Conservation (phyloP, 176 grass and related monocot genomes). For the Oryza rufipogon region DNA sequence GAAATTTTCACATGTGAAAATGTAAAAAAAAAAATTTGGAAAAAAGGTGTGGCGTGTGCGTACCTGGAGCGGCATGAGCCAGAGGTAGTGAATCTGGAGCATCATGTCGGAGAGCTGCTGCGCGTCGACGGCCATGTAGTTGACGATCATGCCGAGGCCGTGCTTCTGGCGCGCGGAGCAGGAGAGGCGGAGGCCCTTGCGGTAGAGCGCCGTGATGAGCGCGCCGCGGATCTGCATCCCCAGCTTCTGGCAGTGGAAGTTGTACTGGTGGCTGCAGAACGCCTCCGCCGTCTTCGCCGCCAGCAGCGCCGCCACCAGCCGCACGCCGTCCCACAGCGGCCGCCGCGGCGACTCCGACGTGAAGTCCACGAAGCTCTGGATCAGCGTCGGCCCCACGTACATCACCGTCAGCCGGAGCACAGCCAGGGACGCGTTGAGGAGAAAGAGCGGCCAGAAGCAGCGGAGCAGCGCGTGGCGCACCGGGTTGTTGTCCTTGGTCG, state of each 20-base stretch:
- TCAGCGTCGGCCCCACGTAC: slow-evolving; percentile 86
- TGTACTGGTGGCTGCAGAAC: slow-evolving; percentile 87
- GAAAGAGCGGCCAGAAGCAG: slow-evolving; percentile 77
- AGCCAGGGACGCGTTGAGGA: slow-evolving; percentile 64
- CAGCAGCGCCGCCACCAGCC: slow-evolving; percentile 66
- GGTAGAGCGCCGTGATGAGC: slow-evolving; percentile 87
- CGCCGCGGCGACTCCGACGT: slow-evolving; percentile 22
- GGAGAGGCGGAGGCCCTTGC: slow-evolving; percentile 78
- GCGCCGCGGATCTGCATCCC: slow-evolving; percentile 90
- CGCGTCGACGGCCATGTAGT: slow-evolving; percentile 99
- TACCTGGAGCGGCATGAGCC: slow-evolving; percentile 98
- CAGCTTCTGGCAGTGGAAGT: slow-evolving; percentile 97
- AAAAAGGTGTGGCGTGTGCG: neutral
- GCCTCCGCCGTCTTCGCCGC: slow-evolving; percentile 78
- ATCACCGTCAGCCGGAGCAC: slow-evolving; percentile 69
- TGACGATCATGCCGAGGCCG: slow-evolving; percentile 93
- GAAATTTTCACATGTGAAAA: no score
- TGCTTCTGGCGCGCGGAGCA: slow-evolving; percentile 77
- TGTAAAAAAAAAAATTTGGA: neutral
- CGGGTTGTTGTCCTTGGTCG: slow-evolving; percentile 52
- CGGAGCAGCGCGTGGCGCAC: slow-evolving; percentile 67
- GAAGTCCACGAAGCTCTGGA: slow-evolving; percentile 83
- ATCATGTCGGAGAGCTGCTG: slow-evolving; percentile 99
- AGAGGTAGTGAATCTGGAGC: slow-evolving; percentile 91
- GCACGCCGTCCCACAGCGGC: slow-evolving; percentile 38